phyloP scores from a whole-genome alignment of 306 rosid species.

The Sophora flavescens region DNA sequence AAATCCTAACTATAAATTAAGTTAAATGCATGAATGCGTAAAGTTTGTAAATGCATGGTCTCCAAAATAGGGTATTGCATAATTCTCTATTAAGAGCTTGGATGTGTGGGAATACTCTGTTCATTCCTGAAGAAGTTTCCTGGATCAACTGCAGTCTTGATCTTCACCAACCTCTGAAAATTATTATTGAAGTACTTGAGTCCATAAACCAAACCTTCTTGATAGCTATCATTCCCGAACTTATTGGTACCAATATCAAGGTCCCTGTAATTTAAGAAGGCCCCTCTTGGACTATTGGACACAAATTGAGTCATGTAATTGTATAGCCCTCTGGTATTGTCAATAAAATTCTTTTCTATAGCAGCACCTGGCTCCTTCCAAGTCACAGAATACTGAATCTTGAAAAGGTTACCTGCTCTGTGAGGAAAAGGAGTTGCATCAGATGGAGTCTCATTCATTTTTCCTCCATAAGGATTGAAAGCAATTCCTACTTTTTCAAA shows the following conservation, averaged over 20 bases:
- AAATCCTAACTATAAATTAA: too few relatives aligned
- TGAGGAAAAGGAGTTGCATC: slow-evolving; percentile 36
- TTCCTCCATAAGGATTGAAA: slow-evolving; percentile 43
- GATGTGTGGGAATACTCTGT: slow-evolving; percentile 36
- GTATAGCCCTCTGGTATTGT: not conserved
- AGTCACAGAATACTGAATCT: slow-evolving; percentile 29
- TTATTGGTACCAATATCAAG: slow-evolving; percentile 29
- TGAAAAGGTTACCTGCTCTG: slow-evolving; percentile 26
- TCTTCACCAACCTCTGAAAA: slow-evolving; percentile 38
- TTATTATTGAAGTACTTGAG: slow-evolving; percentile 25
- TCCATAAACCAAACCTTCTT: slow-evolving; percentile 37
- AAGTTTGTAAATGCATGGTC: too few relatives aligned
- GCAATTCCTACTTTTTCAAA: not conserved
- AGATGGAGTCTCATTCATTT: slow-evolving; percentile 1
- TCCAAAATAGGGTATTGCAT: not conserved
- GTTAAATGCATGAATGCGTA: too few relatives aligned
- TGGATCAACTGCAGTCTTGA: slow-evolving; percentile 35
- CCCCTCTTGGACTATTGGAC: slow-evolving; percentile 36
- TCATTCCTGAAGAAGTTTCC: slow-evolving; percentile 36
- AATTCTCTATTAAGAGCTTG: not conserved
- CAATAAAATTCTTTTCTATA: not conserved
- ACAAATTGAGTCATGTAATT: slow-evolving; percentile 38
- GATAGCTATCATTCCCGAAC: not conserved
- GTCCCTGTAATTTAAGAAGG: slow-evolving; percentile 35
- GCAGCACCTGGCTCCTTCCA: slow-evolving; percentile 22